Conservation (phyloP, 2,329 filamentous ascomycete species). For the Exophiala oligosperma region DNA sequence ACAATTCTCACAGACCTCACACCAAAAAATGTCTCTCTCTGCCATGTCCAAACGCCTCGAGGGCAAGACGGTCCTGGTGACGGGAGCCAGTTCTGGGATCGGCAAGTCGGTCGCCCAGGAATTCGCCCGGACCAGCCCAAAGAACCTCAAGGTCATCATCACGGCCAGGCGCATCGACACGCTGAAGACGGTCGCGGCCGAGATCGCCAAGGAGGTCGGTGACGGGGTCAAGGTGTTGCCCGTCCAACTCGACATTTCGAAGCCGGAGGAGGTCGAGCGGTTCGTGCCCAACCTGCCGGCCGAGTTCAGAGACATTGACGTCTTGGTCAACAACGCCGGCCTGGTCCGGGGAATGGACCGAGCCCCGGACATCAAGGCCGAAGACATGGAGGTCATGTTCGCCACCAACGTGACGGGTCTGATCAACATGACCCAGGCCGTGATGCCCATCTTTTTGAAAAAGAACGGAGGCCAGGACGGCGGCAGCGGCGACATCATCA, state of each 20-base stretch:
- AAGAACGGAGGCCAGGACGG: conserved; percentile 56
- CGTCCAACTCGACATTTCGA: conserved; percentile 84
- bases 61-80: conserved; percentile 90
- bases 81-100: conserved; percentile 91
- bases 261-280: conserved; percentile 67
- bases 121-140: conserved; percentile 82
- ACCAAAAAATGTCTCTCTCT: conserved; percentile 58
- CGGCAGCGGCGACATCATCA: conserved; percentile 90
- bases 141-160: conserved; percentile 77
- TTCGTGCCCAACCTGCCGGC: conserved; percentile 75
- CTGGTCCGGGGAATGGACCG: conserved; percentile 85
- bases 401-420: conserved; percentile 90
- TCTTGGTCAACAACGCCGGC: conserved; percentile 94
- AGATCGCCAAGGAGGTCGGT: conserved; percentile 76
- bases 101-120: conserved; percentile 75
- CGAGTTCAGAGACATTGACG: conserved; percentile 80
- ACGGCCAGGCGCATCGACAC: conserved; percentile 83
- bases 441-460: conserved; percentile 75
- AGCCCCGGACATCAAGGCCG: conserved; percentile 77
- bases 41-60: conserved; percentile 79
- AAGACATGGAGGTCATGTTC: conserved; percentile 87
- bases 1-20: not conserved
- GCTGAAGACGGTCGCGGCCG: conserved; percentile 71
- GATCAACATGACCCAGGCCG: conserved; percentile 93
- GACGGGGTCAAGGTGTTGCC: conserved; percentile 78